Evolutionary conservation across 352 stramenopile genomes (phyloP).

Genomic region (Phytophthora pseudosyringae): DNA sequence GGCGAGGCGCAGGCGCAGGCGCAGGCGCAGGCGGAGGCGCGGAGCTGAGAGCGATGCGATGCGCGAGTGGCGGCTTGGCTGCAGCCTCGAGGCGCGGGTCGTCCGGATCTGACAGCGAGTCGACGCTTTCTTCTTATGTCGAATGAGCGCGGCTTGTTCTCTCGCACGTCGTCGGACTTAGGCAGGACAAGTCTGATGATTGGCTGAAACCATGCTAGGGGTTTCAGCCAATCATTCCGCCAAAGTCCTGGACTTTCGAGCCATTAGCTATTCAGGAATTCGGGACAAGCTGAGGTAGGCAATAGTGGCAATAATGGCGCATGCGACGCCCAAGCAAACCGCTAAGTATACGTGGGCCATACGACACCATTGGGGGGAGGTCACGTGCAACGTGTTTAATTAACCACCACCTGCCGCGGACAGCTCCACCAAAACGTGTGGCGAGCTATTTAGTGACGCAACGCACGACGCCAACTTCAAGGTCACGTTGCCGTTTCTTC

Average conservation of each 20-base stretch:
- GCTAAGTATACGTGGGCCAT: too few relatives aligned
- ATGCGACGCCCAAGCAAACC: too few relatives aligned
- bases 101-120: constrained; percentile 30
- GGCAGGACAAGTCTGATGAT: constrained; percentile 1
- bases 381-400: neutral
- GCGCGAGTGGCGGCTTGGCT: constrained; percentile 12
- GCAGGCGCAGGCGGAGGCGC: constrained; percentile 17
- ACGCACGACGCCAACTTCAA: constrained; percentile 24
- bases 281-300: too few relatives aligned
- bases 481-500: constrained; percentile 5
- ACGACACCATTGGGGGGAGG: too few relatives aligned
- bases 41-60: constrained; percentile 17
- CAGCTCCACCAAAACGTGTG: constrained; percentile 4
- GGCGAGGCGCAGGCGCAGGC: constrained; percentile 18
- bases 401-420: neutral
- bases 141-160: constrained; percentile 18
- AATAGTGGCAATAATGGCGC: too few relatives aligned
- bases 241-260: too few relatives aligned
- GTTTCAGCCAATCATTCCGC: too few relatives aligned
- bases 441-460: neutral
- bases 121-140: constrained; percentile 15
- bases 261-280: too few relatives aligned
- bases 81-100: neutral
- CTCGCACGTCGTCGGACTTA: constrained; percentile 27
- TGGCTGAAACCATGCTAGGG: constrained; percentile 26